Conservation (phyloP, 495 filamentous ascomycete species). For the Xylaria grammica region DNA sequence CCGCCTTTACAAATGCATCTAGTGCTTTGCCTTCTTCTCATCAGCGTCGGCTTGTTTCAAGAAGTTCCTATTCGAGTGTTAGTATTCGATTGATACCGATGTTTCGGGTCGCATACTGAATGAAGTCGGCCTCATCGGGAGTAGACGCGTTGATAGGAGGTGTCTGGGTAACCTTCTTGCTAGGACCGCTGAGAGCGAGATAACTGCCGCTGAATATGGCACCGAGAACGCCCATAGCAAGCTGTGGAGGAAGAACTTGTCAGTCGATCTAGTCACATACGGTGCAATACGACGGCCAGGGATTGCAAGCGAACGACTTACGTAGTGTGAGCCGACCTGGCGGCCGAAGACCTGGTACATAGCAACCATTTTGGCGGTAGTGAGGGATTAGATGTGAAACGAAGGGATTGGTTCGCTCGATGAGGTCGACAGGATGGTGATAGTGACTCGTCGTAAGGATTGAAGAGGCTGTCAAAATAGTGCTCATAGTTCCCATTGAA, state of each 20-base stretch:
- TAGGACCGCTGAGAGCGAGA: slow-evolving; percentile 63
- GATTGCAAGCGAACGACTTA: slow-evolving; percentile 57
- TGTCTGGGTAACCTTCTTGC: slow-evolving; percentile 62
- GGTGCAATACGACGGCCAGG: background rate
- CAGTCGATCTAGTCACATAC: slow-evolving; percentile 22
- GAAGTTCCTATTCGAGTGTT: slow-evolving; percentile 68
- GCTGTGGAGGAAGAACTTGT: slow-evolving; percentile 56
- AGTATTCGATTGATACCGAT: slow-evolving; percentile 32
- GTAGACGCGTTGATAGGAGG: slow-evolving; percentile 87
- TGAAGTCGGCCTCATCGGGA: slow-evolving; percentile 95
- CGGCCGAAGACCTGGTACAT: slow-evolving; percentile 86
- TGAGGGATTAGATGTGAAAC: slow-evolving; percentile 43
- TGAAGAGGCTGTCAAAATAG: slow-evolving; percentile 36
- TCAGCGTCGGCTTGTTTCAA: slow-evolving; percentile 72
- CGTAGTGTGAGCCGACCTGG: slow-evolving; percentile 91
- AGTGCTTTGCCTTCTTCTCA: slow-evolving; percentile 72
- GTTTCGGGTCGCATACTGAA: slow-evolving; percentile 72
- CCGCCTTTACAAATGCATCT: slow-evolving; percentile 32
- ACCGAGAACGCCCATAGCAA: slow-evolving; percentile 83
- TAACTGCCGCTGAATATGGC: slow-evolving; percentile 64
- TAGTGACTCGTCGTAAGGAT: slow-evolving; percentile 19
- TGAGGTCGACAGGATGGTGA: slow-evolving; percentile 15
- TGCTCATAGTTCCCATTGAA: slow-evolving; percentile 36
- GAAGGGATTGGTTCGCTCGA: slow-evolving; percentile 33
- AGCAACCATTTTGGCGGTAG: slow-evolving; percentile 76